Conservation (phyloP, 1,284 basidiomycete species). For the Ganoderma sinense region DNA sequence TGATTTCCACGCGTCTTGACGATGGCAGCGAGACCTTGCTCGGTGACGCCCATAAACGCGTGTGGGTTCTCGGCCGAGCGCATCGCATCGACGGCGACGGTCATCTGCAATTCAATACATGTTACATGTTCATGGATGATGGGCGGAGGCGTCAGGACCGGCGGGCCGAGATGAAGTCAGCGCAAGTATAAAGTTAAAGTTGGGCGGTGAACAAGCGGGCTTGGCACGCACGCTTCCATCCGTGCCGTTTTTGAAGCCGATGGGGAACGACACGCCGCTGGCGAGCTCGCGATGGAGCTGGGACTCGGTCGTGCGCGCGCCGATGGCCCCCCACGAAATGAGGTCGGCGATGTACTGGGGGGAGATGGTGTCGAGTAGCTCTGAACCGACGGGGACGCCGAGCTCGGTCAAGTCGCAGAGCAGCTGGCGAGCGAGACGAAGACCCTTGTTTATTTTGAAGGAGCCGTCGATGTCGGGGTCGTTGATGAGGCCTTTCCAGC, state of each 20-base stretch:
- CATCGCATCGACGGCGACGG: constrained; percentile 96
- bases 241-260: constrained; percentile 99
- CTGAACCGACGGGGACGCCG: constrained; percentile 93
- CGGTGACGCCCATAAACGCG: constrained; percentile 98
- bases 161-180: background rate
- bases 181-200: background rate
- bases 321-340: constrained; percentile 97
- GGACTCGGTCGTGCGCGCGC: constrained; percentile 94
- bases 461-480: constrained; percentile 94
- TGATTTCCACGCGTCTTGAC: constrained; percentile 94
- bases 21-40: constrained; percentile 93
- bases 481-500: constrained; percentile 90
- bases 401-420: constrained; percentile 89
- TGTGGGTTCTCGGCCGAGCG: constrained; percentile 91
- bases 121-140: background rate
- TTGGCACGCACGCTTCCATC: constrained; percentile 79
- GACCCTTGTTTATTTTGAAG: constrained; percentile 97
- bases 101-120: constrained; percentile 44
- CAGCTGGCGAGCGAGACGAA: constrained; percentile 87
- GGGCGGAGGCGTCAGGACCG: background rate
- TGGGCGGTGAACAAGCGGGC: background rate
- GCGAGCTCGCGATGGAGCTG: constrained; percentile 95
- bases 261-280: constrained; percentile 89
- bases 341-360: constrained; percentile 86
- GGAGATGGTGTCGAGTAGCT: constrained; percentile 94